Conservation (phyloP, 805 yeast genomes). For the Barnettozyma sp. region DNA sequence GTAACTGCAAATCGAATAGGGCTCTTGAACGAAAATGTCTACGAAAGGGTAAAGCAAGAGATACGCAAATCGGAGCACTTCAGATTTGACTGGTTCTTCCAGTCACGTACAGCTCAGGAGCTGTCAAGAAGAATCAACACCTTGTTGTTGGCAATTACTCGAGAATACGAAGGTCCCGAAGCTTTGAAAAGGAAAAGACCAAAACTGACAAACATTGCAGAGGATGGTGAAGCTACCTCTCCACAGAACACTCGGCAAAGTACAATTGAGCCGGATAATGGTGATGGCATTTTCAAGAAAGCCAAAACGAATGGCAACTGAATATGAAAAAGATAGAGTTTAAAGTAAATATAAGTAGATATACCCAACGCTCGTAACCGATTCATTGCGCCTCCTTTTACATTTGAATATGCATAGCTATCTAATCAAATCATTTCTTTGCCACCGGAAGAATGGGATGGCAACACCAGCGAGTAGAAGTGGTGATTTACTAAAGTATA, state of each 20-base stretch:
- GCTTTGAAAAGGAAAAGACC: conserved; percentile 42
- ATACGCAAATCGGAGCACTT: conserved; percentile 53
- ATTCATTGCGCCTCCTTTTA: too few species aligned
- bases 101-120: conserved; percentile 66
- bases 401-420: too few species aligned
- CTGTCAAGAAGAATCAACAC: conserved; percentile 64
- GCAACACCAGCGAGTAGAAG: too few species aligned
- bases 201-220: conserved; percentile 10
- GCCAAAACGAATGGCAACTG: too few species aligned
- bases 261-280: conserved; percentile 24
- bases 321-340: too few species aligned
- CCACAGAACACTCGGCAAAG: conserved; percentile 28
- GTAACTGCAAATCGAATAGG: conserved; percentile 61
- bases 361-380: too few species aligned
- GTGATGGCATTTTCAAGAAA: too few species aligned
- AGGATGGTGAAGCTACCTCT: conserved; percentile 12
- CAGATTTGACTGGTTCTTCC: conserved; percentile 67
- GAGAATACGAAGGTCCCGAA: conserved; percentile 61
- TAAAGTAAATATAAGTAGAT: too few species aligned
- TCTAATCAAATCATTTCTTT: too few species aligned
- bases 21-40: conserved; percentile 47
- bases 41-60: conserved; percentile 60
- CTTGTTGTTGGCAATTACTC: conserved; percentile 55
- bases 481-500: too few species aligned
- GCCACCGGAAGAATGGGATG: too few species aligned